phyloP scores from a whole-genome alignment of 257 asterid genomes.

The Rehmannia glutinosa region DNA sequence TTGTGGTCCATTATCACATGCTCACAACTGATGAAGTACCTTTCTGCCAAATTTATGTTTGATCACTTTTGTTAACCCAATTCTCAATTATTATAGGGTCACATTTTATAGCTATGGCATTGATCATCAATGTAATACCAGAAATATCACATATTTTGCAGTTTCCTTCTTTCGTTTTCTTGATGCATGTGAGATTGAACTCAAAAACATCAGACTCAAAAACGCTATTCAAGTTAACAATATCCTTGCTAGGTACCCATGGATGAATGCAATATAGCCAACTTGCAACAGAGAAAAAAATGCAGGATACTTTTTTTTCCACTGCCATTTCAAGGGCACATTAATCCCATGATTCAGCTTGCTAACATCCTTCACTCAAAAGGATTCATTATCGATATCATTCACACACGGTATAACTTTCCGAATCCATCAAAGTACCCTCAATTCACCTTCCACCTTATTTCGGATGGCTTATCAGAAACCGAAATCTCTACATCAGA shows the following conservation, averaged over 20 bases:
- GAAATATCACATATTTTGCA: too few species aligned
- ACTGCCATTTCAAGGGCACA: slow-evolving; percentile 46
- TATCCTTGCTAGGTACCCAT: too few species aligned
- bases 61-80: background rate
- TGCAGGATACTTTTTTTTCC: slow-evolving; percentile 33
- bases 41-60: background rate
- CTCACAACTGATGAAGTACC: background rate
- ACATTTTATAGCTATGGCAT: too few species aligned
- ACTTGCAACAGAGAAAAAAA: background rate
- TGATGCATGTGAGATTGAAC: too few species aligned
- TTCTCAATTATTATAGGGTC: too few species aligned
- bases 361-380: slow-evolving; percentile 41
- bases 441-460: slow-evolving; percentile 29
- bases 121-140: too few species aligned
- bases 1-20: slow-evolving; percentile 8
- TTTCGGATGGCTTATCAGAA: slow-evolving; percentile 22
- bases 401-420: slow-evolving; percentile 33
- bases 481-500: background rate
- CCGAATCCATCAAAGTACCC: slow-evolving; percentile 37
- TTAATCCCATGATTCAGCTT: slow-evolving; percentile 51
- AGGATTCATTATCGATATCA: slow-evolving; percentile 33
- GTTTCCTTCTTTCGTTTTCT: too few species aligned
- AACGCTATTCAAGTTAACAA: too few species aligned
- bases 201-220: too few species aligned
- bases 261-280: background rate